These are phyloP conservation scores for Candida michaelii DNA, from an alignment of 805 yeast genomes.

Conservation along the genomic window DNA sequence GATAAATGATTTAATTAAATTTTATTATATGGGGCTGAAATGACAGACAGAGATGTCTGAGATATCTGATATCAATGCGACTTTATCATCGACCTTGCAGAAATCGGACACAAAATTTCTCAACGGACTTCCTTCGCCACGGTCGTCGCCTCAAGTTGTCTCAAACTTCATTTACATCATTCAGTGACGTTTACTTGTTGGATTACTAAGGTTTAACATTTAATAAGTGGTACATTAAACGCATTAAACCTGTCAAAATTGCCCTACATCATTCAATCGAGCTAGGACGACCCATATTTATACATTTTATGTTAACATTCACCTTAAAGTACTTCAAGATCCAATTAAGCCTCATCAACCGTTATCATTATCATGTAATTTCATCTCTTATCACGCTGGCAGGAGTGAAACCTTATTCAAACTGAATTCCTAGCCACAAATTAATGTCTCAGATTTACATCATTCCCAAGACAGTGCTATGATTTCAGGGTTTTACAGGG, in stretches of 20 bases:
- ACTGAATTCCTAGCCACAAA: neutral
- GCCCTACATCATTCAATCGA: too few relatives aligned
- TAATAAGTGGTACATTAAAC: neutral
- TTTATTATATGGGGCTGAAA: too few relatives aligned
- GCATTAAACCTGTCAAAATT: neutral
- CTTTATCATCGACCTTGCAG: neutral
- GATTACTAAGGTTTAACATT: neutral
- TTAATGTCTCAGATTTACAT: conserved; percentile 2
- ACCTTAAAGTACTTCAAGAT: too few relatives aligned
- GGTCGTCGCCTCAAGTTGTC: conserved; percentile 1
- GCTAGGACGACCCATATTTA: too few relatives aligned
- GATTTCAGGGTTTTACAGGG: neutral
- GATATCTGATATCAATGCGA: neutral
- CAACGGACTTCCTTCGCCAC: conserved; percentile 3
- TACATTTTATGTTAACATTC: too few relatives aligned
- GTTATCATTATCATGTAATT: too few relatives aligned
- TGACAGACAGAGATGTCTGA: neutral
- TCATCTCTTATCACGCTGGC: too few relatives aligned
- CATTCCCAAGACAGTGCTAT: neutral
- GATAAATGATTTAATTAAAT: too few relatives aligned
- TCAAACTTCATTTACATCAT: neutral
- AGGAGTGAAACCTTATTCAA: too few relatives aligned
- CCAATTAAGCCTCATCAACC: too few relatives aligned
- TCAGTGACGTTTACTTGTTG: neutral
- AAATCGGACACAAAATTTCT: neutral